Evolutionary conservation across 2,329 filamentous ascomycete species (phyloP), one percentile per base, ranked within the genome.

Genomic region (Fusarium albidum): DNA sequence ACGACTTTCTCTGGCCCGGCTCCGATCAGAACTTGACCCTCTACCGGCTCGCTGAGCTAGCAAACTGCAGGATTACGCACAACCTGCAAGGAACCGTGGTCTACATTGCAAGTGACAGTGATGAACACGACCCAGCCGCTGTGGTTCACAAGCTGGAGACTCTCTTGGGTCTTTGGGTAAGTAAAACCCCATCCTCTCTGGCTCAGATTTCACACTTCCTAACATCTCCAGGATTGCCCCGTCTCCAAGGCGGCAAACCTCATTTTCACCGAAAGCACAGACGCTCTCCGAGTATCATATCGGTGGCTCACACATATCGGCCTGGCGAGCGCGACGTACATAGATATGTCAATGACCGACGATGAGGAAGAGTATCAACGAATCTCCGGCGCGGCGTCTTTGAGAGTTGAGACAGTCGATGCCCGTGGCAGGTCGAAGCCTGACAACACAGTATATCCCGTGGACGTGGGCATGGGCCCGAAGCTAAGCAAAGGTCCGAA

Each of bases 221-320:
- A 51, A 67, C 44, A 13, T 6, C 28, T 3, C 15, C 21, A 70
- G 67, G 28, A 52, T 43, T 29, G 44, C 10, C 48, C 44, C 6
- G 34, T 25, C 8, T 10, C 38, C 10, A 32, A 48, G 15, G 32
- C 38, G n/a, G 41, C 63, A 1, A 69, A 73, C 17, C 17, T 70
- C 8, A 41, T 71, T 31, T 60, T 66, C 26, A 47, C 61, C 1
- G 61, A 65, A 43, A 54, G 34, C 9, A 7, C 14, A 4, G 43
- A 25, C 1, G 11, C 53, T 1, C 41, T 48, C 8, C 53, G 31
- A 14, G 28, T 71, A 13, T 57, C 48, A 12, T 72, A 63, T 14
- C 61, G 38, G 33, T 71, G 59, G 53, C 49, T 73, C 7, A 63
- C 67, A 6, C 67, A 71, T 25, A 34, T 68, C 9, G 65, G 66